Conservation (phyloP, 1,284 basidiomycete genomes). For the Rhodofomes roseus region DNA sequence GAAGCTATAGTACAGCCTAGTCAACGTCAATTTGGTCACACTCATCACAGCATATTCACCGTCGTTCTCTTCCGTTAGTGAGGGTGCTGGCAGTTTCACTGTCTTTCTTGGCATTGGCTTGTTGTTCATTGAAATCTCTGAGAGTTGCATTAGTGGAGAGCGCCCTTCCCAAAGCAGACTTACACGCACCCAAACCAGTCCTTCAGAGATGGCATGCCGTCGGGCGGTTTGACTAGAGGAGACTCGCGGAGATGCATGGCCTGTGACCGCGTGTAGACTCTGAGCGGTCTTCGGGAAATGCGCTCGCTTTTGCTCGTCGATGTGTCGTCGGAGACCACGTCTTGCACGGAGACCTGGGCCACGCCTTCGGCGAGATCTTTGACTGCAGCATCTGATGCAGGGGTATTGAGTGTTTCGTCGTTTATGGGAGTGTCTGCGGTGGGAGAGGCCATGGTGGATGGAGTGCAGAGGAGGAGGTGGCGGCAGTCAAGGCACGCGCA, state of each 20-base stretch:
- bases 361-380: slow-evolving; percentile 32
- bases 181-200: slow-evolving; percentile 86
- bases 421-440: slow-evolving; percentile 15
- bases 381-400: slow-evolving; percentile 19
- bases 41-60: slow-evolving; percentile 35
- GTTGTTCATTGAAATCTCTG: slow-evolving; percentile 59
- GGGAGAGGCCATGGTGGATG: slow-evolving; percentile 22
- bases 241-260: slow-evolving; percentile 69
- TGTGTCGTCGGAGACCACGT: slow-evolving; percentile 23
- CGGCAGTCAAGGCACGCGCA: slow-evolving; percentile 11
- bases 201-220: slow-evolving; percentile 75
- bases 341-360: slow-evolving; percentile 35
- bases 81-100: slow-evolving; percentile 46
- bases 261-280: slow-evolving; percentile 64
- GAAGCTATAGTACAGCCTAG: slow-evolving; percentile 42
- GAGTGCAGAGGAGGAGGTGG: slow-evolving; percentile 4
- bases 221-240: slow-evolving; percentile 70
- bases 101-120: slow-evolving; percentile 63
- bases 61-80: slow-evolving; percentile 57
- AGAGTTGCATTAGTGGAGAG: slow-evolving; percentile 18
- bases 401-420: slow-evolving; percentile 6
- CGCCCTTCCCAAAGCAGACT: slow-evolving; percentile 2
- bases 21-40: slow-evolving; percentile 14
- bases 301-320: slow-evolving; percentile 27
- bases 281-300: slow-evolving; percentile 37